Base-by-base conservation (phyloP, 2,329 filamentous ascomycete genomes). In the Phaeophleospora eucalypticola region DNA sequence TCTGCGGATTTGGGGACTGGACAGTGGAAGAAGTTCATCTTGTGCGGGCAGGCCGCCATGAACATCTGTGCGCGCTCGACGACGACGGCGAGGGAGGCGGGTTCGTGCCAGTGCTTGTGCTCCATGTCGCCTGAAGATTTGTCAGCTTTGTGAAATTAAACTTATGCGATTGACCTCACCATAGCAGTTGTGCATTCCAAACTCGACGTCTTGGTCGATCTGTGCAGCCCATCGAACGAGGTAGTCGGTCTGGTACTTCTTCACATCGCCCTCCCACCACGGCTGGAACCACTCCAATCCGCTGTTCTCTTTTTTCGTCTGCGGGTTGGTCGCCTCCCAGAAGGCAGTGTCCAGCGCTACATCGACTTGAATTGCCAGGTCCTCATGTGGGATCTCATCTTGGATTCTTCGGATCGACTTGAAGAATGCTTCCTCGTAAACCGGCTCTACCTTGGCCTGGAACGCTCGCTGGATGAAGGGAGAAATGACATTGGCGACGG, bases 111-210 rank as follows among this genome's bases (percentile, higher is more conserved):
- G 54, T 74, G 72, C 41, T 59, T 57, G 54, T 75, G 71, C 1
- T 61, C 57, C 3, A 70, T 59, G 49, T 76, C 72, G 10, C 60
- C 60, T 61, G 24, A 17, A 15, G 7, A 27, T 12, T 9, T 36
- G 29, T 43, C n/a, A 35, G 36, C 16, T 9, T 10, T 18, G n/a
- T 20, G 12, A 10, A 24, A 3, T 10, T 32, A 2, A 36, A 21
- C 2, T 9, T 34, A 19, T 2, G 10, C 6, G 9, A 10, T 18
- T 19, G 24, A 6, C 36, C 45, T 43, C 27, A 60, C 73, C 73
- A 52, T 76, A 76, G 58, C 74, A 76, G 16, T 76, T 62, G 54
- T 76, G 73, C 24, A 71, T 64, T 0, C 71, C 73, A 44, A 75
- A 37, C 33, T 71, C 64, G 1, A 74, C 67, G 49, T 66, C 62